A percentile compares a stretch with the other conserved stretches of the same genome.
phyloP scores from a whole-genome alignment of 2,329 filamentous ascomycete genomes.

The Neonectria faginata region DNA sequence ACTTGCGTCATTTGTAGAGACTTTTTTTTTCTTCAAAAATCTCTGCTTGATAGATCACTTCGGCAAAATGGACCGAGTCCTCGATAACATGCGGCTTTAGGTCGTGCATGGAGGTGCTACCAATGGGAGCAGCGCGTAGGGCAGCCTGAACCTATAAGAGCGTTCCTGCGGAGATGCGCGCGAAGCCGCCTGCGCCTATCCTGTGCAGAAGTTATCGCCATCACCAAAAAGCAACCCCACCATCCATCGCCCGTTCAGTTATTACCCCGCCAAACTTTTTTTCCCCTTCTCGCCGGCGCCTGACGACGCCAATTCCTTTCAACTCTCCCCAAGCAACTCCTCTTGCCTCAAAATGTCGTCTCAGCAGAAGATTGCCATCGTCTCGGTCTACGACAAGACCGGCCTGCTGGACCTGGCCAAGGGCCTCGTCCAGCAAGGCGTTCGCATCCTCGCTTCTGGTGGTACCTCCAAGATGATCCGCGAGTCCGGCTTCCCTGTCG shows the following conservation, averaged over 20 bases:
- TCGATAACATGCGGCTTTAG: constrained; percentile 10
- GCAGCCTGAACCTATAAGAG: constrained; percentile 4
- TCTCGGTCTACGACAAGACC: constrained; percentile 99
- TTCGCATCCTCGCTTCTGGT: constrained; percentile 92
- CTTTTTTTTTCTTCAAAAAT: neutral
- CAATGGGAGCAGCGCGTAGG: neutral
- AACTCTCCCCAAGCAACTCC: constrained; percentile 26
- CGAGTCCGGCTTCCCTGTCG: constrained; percentile 93
- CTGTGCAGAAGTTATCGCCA: constrained; percentile 11
- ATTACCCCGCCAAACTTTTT: constrained; percentile 49
- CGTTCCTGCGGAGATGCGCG: constrained; percentile 1
- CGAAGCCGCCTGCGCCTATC: constrained; percentile 1
- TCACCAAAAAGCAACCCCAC: constrained; percentile 21
- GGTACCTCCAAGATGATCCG: constrained; percentile 97
- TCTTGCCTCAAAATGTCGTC: constrained; percentile 50
- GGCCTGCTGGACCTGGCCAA: constrained; percentile 93
- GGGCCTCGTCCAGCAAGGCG: constrained; percentile 87
- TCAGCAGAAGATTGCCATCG: constrained; percentile 79
- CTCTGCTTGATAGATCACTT: neutral
- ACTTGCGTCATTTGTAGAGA: constrained; percentile 1
- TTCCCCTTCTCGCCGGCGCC: constrained; percentile 38
- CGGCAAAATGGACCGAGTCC: neutral
- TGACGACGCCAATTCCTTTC: constrained; percentile 33
- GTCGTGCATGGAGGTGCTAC: constrained; percentile 2
- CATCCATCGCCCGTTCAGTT: constrained; percentile 30